Evolutionary conservation across 768 basidiomycete genomes (phyloP).

Genomic region (Trametes cubensis): DNA sequence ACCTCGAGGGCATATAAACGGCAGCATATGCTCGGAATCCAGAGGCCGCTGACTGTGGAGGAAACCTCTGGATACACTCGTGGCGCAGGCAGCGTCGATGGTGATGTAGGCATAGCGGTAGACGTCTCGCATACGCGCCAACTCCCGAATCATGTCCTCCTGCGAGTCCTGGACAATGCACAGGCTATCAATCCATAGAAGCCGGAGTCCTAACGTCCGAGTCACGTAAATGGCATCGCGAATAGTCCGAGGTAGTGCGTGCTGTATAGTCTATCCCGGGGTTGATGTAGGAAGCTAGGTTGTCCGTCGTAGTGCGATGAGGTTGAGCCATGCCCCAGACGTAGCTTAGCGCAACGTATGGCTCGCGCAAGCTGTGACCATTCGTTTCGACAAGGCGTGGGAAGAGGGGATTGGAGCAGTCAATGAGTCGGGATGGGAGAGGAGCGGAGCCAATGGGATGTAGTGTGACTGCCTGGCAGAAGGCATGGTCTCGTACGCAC

Average conservation of each 20-base stretch:
- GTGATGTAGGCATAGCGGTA: constrained; percentile 4
- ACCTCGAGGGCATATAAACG: not conserved
- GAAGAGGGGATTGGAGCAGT: no score
- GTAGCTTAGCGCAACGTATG: not conserved
- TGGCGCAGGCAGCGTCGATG: not conserved
- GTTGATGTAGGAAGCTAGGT: not conserved
- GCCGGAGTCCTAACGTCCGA: not conserved
- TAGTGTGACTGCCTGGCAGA: no score
- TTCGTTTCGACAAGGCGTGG: no score
- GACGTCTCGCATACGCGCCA: not conserved
- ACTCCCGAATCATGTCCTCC: not conserved
- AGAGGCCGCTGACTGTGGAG: not conserved
- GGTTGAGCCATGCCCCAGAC: not conserved
- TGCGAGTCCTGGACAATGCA: constrained; percentile 4
- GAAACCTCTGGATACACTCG: not conserved
- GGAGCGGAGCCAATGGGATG: no score
- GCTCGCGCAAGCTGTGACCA: no score
- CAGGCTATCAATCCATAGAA: constrained; percentile 4
- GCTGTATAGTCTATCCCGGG: not conserved
- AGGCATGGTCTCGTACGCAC: no score
- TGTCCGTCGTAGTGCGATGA: not conserved
- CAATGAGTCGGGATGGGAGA: no score
- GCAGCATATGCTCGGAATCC: no score
- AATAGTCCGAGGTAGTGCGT: constrained; percentile 3
- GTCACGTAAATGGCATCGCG: not conserved